A percentile compares a stretch with the other conserved stretches of the same genome.
These are phyloP conservation scores for Penicillium sp. DNA, from an alignment of 2,329 filamentous ascomycete genomes.

Conservation along the genomic window DNA sequence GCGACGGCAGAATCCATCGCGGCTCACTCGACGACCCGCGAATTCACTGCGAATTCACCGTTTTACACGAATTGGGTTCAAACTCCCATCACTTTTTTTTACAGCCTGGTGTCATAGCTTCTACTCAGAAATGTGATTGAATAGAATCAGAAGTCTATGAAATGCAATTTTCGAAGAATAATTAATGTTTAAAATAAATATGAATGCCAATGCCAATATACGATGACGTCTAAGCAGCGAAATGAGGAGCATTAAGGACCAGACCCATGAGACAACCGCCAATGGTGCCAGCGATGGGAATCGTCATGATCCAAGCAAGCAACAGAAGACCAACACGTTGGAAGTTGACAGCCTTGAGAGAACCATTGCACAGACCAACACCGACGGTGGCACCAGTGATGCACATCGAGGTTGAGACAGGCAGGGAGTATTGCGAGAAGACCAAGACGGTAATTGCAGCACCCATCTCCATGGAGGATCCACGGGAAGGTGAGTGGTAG, in stretches of 20 bases:
- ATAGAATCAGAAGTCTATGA: background rate
- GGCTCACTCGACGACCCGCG: too few species aligned
- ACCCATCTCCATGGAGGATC: constrained; percentile 76
- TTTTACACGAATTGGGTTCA: too few species aligned
- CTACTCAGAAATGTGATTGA: too few species aligned
- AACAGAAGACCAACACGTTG: constrained; percentile 69
- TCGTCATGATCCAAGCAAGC: constrained; percentile 67
- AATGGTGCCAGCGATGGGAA: constrained; percentile 63
- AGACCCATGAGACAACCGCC: constrained; percentile 57
- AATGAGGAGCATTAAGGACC: constrained; percentile 63
- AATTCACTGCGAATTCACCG: too few species aligned
- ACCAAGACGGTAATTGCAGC: constrained; percentile 75
- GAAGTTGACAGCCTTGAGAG: constrained; percentile 72
- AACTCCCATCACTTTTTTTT: too few species aligned
- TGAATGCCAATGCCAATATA: background rate
- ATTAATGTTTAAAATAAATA: background rate
- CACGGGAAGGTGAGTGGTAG: constrained; percentile 63
- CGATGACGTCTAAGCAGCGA: constrained; percentile 22
- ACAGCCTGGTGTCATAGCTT: too few species aligned
- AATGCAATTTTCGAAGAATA: background rate
- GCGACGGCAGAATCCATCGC: too few species aligned
- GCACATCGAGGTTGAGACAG: constrained; percentile 77
- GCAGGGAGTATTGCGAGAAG: constrained; percentile 74
- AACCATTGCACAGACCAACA: constrained; percentile 76
- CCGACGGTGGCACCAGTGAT: constrained; percentile 79